Percentiles rank a stretch among this genome's conserved stretches.
phyloP scores from a whole-genome alignment of 2,329 filamentous ascomycete genomes.

The Cryphonectria radicalis region DNA sequence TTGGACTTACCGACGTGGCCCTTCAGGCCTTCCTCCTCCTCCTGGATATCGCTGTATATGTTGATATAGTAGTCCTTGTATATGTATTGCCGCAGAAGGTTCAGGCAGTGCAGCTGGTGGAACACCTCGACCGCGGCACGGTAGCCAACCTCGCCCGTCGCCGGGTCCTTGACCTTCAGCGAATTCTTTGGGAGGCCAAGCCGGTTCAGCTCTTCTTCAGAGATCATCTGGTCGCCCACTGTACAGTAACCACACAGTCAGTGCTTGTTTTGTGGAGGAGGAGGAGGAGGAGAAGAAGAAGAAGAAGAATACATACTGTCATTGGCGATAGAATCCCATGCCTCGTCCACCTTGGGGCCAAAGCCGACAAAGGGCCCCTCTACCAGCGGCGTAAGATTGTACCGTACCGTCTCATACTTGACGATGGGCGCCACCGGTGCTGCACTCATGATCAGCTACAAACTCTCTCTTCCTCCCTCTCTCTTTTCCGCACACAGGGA shows the following conservation, averaged over 20 bases:
- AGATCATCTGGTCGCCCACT: conserved; percentile 67
- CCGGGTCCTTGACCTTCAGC: conserved; percentile 59
- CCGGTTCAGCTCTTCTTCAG: conserved; percentile 54
- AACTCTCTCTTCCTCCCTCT: not conserved
- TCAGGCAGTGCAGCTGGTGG: conserved; percentile 59
- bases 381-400: conserved; percentile 51
- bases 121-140: conserved; percentile 64
- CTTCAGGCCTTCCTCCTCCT: conserved; percentile 45
- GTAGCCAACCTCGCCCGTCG: conserved; percentile 61
- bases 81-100: conserved; percentile 51
- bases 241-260: conserved; percentile 4
- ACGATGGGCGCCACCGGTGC: conserved; percentile 53
- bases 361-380: conserved; percentile 58
- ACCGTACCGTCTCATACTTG: conserved; percentile 54
- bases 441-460: conserved; percentile 33
- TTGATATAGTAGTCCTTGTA: conserved; percentile 53
- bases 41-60: conserved; percentile 32
- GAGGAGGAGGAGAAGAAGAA: not conserved
- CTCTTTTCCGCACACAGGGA: not conserved
- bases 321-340: conserved; percentile 60
- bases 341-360: conserved; percentile 59
- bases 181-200: conserved; percentile 57
- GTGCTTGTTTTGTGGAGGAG: conserved; percentile 11
- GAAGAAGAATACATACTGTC: conserved; percentile 37
- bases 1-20: conserved; percentile 46